phyloP scores from a whole-genome alignment of 1,284 basidiomycete species.

The Kwoniella shivajii region DNA sequence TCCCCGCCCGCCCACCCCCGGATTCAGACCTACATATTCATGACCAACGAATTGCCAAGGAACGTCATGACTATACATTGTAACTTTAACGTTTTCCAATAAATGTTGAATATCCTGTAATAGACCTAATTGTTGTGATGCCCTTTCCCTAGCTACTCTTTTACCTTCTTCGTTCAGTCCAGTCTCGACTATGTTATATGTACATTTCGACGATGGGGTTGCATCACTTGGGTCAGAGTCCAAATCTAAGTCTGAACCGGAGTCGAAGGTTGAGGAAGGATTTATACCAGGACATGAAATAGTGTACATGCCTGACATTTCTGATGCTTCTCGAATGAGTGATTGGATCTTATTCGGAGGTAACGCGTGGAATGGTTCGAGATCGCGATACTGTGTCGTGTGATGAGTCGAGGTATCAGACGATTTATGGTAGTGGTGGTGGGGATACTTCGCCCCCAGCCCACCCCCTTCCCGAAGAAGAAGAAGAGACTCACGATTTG shows the following conservation, averaged over 20 bases:
- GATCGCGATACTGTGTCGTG: slow-evolving; percentile 38
- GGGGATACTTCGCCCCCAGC: background rate
- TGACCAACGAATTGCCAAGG: slow-evolving; percentile 52
- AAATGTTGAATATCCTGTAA: slow-evolving; percentile 35
- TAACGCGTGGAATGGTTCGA: slow-evolving; percentile 50
- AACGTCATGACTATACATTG: slow-evolving; percentile 48
- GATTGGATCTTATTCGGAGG: slow-evolving; percentile 28
- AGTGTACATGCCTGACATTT: slow-evolving; percentile 44
- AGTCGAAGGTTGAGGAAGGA: background rate
- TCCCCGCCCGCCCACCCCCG: background rate
- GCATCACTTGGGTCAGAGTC: no score
- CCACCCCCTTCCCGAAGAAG: background rate
- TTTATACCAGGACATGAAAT: slow-evolving; percentile 35
- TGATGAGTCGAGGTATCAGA: background rate
- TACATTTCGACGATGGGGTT: slow-evolving; percentile 19
- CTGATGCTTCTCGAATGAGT: slow-evolving; percentile 24
- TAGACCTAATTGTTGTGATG: slow-evolving; percentile 39
- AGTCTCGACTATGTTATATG: slow-evolving; percentile 27
- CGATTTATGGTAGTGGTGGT: no score
- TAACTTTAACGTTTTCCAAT: slow-evolving; percentile 39
- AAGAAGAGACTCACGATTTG: slow-evolving; percentile 42
- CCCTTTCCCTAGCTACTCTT: slow-evolving; percentile 33
- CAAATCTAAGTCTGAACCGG: no score
- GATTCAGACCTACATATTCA: slow-evolving; percentile 43
- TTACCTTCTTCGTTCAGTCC: slow-evolving; percentile 39